phyloP scores from a whole-genome alignment of 2,329 filamentous ascomycete species.

The Verticillium klebahnii region DNA sequence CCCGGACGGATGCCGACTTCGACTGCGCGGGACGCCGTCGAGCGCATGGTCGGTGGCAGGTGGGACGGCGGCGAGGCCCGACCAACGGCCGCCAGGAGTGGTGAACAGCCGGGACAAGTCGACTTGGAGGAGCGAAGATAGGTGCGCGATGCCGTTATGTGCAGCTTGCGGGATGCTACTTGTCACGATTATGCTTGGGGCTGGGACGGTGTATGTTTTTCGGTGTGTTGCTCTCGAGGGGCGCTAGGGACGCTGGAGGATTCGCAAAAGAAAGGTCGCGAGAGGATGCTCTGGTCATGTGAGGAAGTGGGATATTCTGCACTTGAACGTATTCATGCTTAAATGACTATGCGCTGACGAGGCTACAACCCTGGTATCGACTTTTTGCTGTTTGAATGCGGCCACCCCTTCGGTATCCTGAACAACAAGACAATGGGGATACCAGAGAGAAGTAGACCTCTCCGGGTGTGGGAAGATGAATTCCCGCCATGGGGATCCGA shows the following conservation, averaged over 20 bases:
- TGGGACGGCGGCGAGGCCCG: neutral
- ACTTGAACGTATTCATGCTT: neutral
- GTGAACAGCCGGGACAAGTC: neutral
- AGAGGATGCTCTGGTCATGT: neutral
- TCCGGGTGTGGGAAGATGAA: no score
- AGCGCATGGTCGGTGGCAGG: constrained; percentile 57
- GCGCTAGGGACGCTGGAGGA: neutral
- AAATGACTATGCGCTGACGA: neutral
- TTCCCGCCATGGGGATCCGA: no score
- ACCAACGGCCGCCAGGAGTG: neutral
- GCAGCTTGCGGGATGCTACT: neutral
- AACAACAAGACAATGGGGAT: no score
- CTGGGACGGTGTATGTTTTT: neutral
- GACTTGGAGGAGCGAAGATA: neutral
- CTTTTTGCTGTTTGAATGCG: neutral
- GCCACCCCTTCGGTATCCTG: no score
- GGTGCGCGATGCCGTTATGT: neutral
- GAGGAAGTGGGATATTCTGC: neutral
- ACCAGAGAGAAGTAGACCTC: no score
- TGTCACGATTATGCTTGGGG: neutral
- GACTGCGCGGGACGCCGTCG: constrained; percentile 49
- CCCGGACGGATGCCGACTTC: constrained; percentile 17
- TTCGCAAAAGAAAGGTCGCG: neutral
- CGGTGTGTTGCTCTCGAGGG: neutral
- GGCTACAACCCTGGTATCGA: neutral